Percentiles rank a stretch among this genome's conserved stretches.
phyloP scores from a whole-genome alignment of 148 eudicot species.

The Fagopyrum tataricum region DNA sequence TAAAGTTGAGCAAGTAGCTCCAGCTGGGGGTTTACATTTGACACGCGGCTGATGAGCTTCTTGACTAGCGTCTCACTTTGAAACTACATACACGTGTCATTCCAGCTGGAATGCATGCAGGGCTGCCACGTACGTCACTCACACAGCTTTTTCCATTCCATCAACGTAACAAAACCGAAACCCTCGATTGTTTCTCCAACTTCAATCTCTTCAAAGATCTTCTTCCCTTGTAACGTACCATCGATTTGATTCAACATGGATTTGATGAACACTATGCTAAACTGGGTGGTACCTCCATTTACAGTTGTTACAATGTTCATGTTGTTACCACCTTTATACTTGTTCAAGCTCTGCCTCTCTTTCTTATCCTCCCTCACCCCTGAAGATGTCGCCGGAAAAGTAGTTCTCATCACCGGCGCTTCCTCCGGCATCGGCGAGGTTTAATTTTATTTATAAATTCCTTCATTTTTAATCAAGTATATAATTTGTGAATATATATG shows the following conservation, averaged over 20 bases:
- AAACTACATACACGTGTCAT: neutral
- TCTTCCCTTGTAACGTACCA: neutral
- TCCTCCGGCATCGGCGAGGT: constrained; percentile 81
- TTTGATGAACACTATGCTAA: constrained; percentile 31
- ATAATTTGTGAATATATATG: neutral
- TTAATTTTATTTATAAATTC: neutral
- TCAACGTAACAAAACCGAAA: neutral
- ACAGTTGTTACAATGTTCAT: constrained; percentile 28
- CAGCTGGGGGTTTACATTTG: neutral
- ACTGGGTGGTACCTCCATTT: constrained; percentile 38
- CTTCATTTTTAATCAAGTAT: neutral
- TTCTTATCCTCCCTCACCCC: constrained; percentile 21
- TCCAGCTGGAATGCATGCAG: neutral
- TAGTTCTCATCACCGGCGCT: constrained; percentile 65
- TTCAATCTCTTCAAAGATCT: neutral
- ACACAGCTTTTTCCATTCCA: neutral
- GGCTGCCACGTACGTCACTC: neutral
- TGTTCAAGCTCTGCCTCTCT: constrained; percentile 30
- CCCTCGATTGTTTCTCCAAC: neutral
- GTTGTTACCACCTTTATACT: constrained; percentile 29
- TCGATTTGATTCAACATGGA: constrained; percentile 28
- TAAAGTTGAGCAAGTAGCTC: neutral
- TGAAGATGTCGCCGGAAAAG: constrained; percentile 54
- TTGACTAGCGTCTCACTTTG: neutral
- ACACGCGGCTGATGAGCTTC: neutral